Conservation (phyloP, 495 filamentous ascomycete species). For the Penicillium nucicola region DNA sequence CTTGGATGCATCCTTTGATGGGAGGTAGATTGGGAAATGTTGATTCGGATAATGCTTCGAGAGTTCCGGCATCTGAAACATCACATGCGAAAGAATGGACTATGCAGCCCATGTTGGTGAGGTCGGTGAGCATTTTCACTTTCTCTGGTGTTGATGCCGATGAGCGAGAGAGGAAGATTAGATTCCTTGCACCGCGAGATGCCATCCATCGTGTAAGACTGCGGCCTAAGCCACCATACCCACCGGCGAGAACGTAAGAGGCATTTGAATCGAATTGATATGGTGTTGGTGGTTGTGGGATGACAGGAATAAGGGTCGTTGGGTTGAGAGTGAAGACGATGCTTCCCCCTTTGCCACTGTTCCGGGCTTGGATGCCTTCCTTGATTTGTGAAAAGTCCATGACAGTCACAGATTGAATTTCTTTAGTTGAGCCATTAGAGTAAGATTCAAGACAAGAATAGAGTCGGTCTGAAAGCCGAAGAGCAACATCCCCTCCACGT, state of each 20-base stretch:
- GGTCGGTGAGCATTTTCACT: constrained; percentile 11
- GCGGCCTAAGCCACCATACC: constrained; percentile 40
- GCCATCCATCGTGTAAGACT: constrained; percentile 39
- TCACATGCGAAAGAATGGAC: constrained; percentile 15
- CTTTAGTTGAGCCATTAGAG: constrained; percentile 4
- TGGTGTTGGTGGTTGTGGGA: constrained; percentile 7
- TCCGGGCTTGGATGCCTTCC: not conserved
- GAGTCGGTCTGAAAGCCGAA: not conserved
- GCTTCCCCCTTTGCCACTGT: not conserved
- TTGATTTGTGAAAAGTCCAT: constrained; percentile 10
- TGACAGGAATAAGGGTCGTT: constrained; percentile 10
- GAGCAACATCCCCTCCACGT: constrained; percentile 1
- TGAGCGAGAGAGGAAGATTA: constrained; percentile 27
- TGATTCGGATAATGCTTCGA: constrained; percentile 9
- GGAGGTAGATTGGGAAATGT: constrained; percentile 17
- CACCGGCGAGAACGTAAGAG: constrained; percentile 32
- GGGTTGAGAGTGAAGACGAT: constrained; percentile 8
- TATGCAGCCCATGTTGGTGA: constrained; percentile 15
- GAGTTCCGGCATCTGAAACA: constrained; percentile 15
- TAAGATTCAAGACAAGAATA: constrained; percentile 2
- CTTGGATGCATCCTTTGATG: constrained; percentile 38
- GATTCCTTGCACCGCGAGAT: constrained; percentile 23
- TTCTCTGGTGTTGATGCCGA: not conserved
- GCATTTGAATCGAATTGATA: constrained; percentile 18
- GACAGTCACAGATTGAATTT: not conserved